A percentile compares a stretch with the other conserved stretches of the same genome.
These are phyloP conservation scores for Penicillium sp. DNA, from an alignment of 2,329 filamentous ascomycete genomes.

Conservation along the genomic window DNA sequence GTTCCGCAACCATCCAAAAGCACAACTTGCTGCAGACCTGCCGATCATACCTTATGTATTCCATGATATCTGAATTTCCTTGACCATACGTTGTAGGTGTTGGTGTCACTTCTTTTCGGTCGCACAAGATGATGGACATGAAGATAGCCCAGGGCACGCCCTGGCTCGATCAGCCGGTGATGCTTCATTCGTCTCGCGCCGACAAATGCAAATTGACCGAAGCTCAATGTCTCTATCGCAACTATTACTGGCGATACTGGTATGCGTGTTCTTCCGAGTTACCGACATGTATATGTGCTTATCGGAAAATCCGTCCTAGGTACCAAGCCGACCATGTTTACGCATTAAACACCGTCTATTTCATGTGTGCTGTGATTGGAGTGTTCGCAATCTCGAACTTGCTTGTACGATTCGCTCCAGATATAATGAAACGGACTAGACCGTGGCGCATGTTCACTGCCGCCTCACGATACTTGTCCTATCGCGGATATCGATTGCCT, in stretches of 20 bases:
- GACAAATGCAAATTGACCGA: constrained; percentile 30
- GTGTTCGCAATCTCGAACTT: constrained; percentile 47
- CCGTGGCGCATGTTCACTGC: constrained; percentile 37
- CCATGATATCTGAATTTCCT: not conserved
- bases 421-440: constrained; percentile 22
- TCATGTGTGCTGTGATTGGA: constrained; percentile 51
- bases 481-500: constrained; percentile 39
- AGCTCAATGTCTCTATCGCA: constrained; percentile 31
- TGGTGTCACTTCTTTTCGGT: not conserved
- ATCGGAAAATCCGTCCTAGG: constrained; percentile 31
- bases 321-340: constrained; percentile 56
- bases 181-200: constrained; percentile 31
- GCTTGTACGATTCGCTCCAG: constrained; percentile 30
- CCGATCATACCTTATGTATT: not conserved
- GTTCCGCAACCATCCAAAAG: constrained; percentile 2
- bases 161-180: constrained; percentile 33
- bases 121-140: constrained; percentile 17
- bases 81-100: not conserved
- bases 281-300: not conserved
- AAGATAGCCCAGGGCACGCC: constrained; percentile 20
- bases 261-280: constrained; percentile 11
- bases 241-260: constrained; percentile 31
- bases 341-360: constrained; percentile 52
- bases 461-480: constrained; percentile 41
- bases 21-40: not conserved